These are phyloP conservation scores for Phallus indusiatus DNA, from an alignment of 768 basidiomycete species.

Conservation along the genomic window DNA sequence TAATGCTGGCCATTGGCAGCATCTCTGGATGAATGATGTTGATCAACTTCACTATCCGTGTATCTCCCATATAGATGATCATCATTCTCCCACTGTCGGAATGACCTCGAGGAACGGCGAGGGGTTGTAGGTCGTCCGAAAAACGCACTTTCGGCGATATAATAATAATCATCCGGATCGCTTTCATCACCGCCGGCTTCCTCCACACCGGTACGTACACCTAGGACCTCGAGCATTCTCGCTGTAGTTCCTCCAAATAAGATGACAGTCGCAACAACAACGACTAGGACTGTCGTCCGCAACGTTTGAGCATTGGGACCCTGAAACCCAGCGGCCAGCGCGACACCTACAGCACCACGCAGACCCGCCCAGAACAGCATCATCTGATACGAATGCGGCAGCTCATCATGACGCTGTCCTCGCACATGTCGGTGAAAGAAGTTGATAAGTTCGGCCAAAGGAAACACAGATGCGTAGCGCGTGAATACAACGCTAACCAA, in stretches of 20 bases:
- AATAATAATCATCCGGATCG: constrained; percentile 28
- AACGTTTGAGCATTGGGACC: constrained; percentile 89
- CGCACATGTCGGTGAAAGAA: constrained; percentile 77
- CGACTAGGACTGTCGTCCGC: constrained; percentile 87
- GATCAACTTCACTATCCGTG: constrained; percentile 10
- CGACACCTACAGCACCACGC: constrained; percentile 94
- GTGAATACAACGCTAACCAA: constrained; percentile 90
- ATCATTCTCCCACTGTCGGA: constrained; percentile 16
- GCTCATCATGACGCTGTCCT: constrained; percentile 79
- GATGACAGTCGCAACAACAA: constrained; percentile 90
- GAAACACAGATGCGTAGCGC: constrained; percentile 93
- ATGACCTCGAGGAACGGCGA: neutral
- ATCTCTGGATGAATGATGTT: constrained; percentile 49
- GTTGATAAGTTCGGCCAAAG: constrained; percentile 91
- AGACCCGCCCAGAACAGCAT: constrained; percentile 99
- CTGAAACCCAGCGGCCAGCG: constrained; percentile 90
- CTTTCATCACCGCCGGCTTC: constrained; percentile 56
- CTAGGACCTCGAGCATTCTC: constrained; percentile 94
- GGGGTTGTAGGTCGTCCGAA: constrained; percentile 1
- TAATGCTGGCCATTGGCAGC: constrained; percentile 31
- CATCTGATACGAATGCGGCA: constrained; percentile 98
- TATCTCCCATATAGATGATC: constrained; percentile 30
- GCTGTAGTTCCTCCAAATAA: constrained; percentile 97
- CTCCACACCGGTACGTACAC: constrained; percentile 90
- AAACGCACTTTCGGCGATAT: constrained; percentile 4